Evolutionary conservation across 202 grass and related monocot species (phyloP).

Genomic region (Cymbopogon flexuosus): DNA sequence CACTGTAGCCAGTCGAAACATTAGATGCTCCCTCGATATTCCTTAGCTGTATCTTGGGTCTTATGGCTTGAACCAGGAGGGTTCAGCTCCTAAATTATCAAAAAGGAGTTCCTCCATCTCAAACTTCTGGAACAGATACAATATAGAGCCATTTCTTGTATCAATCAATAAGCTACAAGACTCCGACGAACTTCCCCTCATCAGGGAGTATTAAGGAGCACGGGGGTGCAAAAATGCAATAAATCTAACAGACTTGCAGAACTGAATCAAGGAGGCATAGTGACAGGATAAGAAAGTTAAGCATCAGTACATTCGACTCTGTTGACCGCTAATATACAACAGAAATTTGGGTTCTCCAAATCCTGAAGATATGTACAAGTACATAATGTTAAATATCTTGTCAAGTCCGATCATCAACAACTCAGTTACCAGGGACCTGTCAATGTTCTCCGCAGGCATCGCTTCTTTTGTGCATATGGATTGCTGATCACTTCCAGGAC

Average conservation of each 20-base stretch:
- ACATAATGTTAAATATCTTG: slow-evolving; percentile 44
- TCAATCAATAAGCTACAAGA: not conserved
- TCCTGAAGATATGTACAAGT: slow-evolving; percentile 59
- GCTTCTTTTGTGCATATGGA: slow-evolving; percentile 52
- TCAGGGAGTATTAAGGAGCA: not conserved
- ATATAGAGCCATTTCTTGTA: not conserved
- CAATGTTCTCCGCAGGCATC: slow-evolving; percentile 62
- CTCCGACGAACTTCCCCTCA: not conserved
- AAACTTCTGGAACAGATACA: not conserved
- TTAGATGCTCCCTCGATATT: not conserved
- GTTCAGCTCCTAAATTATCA: no score
- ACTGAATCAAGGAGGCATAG: not conserved
- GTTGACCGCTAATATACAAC: slow-evolving; percentile 62
- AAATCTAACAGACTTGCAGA: not conserved
- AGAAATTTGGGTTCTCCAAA: slow-evolving; percentile 34
- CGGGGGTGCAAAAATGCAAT: not conserved
- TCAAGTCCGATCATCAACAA: slow-evolving; percentile 16
- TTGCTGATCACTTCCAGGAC: slow-evolving; percentile 41
- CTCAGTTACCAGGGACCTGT: slow-evolving; percentile 69
- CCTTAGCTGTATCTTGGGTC: not conserved
- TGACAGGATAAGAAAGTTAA: slow-evolving; percentile 20
- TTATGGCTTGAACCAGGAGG: not conserved
- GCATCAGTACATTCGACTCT: slow-evolving; percentile 35
- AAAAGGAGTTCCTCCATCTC: not conserved
- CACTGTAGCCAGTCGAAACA: not conserved